A percentile compares a stretch with the other conserved stretches of the same genome.
phyloP scores from a whole-genome alignment of 1,284 basidiomycete species.

The Puccinia novopanici region DNA sequence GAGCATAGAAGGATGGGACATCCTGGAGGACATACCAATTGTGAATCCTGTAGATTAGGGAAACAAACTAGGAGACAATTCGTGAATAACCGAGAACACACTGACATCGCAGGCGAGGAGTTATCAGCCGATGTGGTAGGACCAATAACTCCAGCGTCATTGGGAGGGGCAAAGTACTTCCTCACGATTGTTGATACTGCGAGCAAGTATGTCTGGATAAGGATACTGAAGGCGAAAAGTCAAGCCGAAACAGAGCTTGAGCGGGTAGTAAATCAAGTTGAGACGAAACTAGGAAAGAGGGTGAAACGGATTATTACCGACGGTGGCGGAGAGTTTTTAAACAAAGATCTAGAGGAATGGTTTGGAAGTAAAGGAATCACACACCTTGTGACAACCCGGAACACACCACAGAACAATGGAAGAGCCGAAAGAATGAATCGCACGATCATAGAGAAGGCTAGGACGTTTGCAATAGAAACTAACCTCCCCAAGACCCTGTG shows the following conservation, averaged over 20 bases:
- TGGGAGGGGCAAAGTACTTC: conserved; percentile 36
- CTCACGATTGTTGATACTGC: conserved; percentile 34
- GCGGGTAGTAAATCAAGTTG: not conserved
- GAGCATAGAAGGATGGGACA: conserved; percentile 33
- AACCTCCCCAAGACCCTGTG: conserved; percentile 4
- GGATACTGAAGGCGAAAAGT: conserved; percentile 16
- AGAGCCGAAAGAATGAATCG: conserved; percentile 31
- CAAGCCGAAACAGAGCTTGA: not conserved
- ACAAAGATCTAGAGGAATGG: conserved; percentile 15
- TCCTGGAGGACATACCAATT: conserved; percentile 14
- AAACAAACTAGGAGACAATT: conserved; percentile 28
- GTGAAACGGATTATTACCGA: too few species aligned
- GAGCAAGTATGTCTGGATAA: conserved; percentile 25
- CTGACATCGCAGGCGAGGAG: conserved; percentile 5
- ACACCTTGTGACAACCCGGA: conserved; percentile 18
- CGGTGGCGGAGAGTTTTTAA: conserved; percentile 31
- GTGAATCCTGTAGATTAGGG: conserved; percentile 27
- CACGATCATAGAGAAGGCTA: conserved; percentile 25
- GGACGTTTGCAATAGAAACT: not conserved
- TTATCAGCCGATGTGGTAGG: conserved; percentile 35
- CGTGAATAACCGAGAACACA: conserved; percentile 7
- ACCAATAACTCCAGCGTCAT: conserved; percentile 30
- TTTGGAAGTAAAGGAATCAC: conserved; percentile 19
- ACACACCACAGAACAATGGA: conserved; percentile 43
- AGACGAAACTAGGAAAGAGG: not conserved